Evolutionary conservation across 2,329 filamentous ascomycete species (phyloP), one percentile per base, ranked within the genome.

Genomic region (Paramyrothecium roridum): DNA sequence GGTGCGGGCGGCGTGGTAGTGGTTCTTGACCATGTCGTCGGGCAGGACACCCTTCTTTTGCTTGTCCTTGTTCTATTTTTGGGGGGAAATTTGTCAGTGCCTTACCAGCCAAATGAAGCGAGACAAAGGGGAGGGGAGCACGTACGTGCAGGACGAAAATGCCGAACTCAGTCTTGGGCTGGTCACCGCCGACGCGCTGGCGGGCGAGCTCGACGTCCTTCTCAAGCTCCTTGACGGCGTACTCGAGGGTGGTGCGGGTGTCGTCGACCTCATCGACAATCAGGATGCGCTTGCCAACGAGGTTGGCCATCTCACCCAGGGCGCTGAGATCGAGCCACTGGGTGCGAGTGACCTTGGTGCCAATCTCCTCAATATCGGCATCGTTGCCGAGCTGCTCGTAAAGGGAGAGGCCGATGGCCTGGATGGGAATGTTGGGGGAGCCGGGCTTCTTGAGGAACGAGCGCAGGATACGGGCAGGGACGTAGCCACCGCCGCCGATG

Each of bases 401-500:
- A 54, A 99, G 87, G 21, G 93, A 98, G 61, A 99, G 88, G 50
- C 95, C 95, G 73, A 99, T 99, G 61, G 95, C 95, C 82, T 99
- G 95, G 76, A 99, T 99, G 63, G 95, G 93, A 69, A 99, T 99
- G 80, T 99, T 99, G 75, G 92, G 87, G 59, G 81, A 84, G 65
- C 89, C 91, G 57, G 90, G 82, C 71, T 86, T 85, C 82, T 96
- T 97, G 73, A 99, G 89, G 82, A 99, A 99, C 20, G 95, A 98
- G 61, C 95, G 91, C 61, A 99, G 85, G 73, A 99, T 99, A 66
- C 95, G 90, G 48, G 95, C 95, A 58, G 95, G 95, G 45, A 99
- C 92, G 76, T 97, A 99, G 67, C 95, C 95, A 67, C 95, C 95
- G 62, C 95, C 95, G 66, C 95, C 95, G 73, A 98, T 98, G 71